phyloP scores from a whole-genome alignment of 139 green algal species.

The Asterochloris sp. region DNA sequence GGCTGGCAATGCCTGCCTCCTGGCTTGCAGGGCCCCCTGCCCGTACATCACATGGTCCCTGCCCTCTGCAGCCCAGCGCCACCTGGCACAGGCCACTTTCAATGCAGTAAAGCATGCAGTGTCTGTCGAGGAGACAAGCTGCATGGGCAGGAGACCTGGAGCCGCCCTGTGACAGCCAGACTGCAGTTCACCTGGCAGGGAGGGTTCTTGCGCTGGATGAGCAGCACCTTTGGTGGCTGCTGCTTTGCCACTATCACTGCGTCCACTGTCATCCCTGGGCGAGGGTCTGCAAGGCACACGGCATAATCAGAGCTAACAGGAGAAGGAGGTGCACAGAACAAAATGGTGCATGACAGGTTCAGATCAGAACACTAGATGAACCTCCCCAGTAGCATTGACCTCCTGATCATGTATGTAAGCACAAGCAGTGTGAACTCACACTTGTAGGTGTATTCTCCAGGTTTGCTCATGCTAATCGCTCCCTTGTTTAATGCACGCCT shows the following conservation, averaged over 20 bases:
- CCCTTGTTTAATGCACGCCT: too few relatives aligned
- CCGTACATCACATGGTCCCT: too few relatives aligned
- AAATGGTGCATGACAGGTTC: neutral
- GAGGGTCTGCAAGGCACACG: slow-evolving; percentile 38
- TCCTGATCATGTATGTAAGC: neutral
- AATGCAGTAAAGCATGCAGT: too few relatives aligned
- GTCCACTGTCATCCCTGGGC: slow-evolving; percentile 68
- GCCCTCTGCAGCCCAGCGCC: too few relatives aligned
- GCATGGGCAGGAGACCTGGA: neutral
- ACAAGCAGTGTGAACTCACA: neutral
- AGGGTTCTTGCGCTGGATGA: slow-evolving; percentile 66
- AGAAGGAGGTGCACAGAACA: neutral
- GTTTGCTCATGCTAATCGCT: neutral
- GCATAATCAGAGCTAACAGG: too few relatives aligned
- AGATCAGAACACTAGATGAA: neutral
- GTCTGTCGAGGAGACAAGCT: neutral
- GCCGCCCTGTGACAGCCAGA: neutral
- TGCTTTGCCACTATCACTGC: slow-evolving; percentile 46
- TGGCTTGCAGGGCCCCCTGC: too few relatives aligned
- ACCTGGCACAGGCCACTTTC: too few relatives aligned
- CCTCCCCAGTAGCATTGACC: neutral
- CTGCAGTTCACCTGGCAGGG: slow-evolving; percentile 56
- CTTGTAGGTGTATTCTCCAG: slow-evolving; percentile 17
- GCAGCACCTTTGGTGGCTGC: slow-evolving; percentile 44
- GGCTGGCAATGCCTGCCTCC: too few relatives aligned